Evolutionary conservation across 2,329 filamentous ascomycete genomes (phyloP).

Genomic region (Mariannaea elegans): DNA sequence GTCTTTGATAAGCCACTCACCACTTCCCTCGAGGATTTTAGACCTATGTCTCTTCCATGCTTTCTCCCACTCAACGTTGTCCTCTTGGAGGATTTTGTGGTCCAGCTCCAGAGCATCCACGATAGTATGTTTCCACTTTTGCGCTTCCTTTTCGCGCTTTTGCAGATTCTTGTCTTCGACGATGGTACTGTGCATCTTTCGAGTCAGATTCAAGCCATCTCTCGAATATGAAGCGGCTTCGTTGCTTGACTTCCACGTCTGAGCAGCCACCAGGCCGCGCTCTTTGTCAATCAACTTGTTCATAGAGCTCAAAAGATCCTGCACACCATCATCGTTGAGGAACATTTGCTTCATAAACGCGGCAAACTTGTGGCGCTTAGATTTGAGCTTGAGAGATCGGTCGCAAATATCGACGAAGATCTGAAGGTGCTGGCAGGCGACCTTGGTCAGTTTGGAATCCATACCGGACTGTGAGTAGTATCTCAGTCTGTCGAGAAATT

Average conservation of each 20-base stretch:
- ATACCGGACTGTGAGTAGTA: constrained; percentile 43
- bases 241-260: constrained; percentile 45
- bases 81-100: constrained; percentile 38
- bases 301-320: constrained; percentile 44
- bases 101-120: constrained; percentile 42
- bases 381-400: constrained; percentile 41
- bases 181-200: constrained; percentile 27
- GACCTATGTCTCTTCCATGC: constrained; percentile 42
- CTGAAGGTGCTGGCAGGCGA: constrained; percentile 47
- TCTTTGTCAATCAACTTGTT: constrained; percentile 46
- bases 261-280: constrained; percentile 43
- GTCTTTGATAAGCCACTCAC: constrained; percentile 24
- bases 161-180: constrained; percentile 42
- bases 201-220: constrained; percentile 26
- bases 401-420: constrained; percentile 49
- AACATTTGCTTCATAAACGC: constrained; percentile 46
- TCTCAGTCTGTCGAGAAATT: constrained; percentile 45
- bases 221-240: constrained; percentile 43
- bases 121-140: constrained; percentile 42
- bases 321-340: constrained; percentile 47
- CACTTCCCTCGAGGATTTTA: constrained; percentile 41
- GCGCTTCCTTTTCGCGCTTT: constrained; percentile 41
- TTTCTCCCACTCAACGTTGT: constrained; percentile 43
- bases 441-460: constrained; percentile 42
- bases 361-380: constrained; percentile 41